A percentile compares a stretch with the other conserved stretches of the same genome.
Evolutionary conservation across 2,329 filamentous ascomycete species (phyloP).

Genomic region (Apiospora aurea): DNA sequence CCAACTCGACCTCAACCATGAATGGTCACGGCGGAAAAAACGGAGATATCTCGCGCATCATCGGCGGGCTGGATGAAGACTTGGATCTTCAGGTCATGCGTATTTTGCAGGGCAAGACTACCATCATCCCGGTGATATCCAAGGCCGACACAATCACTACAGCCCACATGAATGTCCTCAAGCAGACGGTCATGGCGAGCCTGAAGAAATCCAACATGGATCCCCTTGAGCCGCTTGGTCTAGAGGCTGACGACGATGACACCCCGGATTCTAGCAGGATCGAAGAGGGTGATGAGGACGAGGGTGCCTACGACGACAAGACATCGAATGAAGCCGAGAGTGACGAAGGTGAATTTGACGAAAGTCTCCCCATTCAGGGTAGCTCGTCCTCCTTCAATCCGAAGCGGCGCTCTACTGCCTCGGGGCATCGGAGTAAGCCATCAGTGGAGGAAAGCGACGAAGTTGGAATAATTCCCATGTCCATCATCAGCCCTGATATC

Average conservation of each 20-base stretch:
- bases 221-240: slow-evolving; percentile 82
- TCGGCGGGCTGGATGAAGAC: slow-evolving; percentile 82
- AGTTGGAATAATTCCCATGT: slow-evolving; percentile 79
- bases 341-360: slow-evolving; percentile 36
- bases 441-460: slow-evolving; percentile 54
- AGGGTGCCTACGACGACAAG: slow-evolving; percentile 43
- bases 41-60: slow-evolving; percentile 55
- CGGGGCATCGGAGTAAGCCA: slow-evolving; percentile 53
- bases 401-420: slow-evolving; percentile 55
- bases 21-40: slow-evolving; percentile 58
- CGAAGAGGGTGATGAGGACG: slow-evolving; percentile 62
- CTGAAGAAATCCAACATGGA: slow-evolving; percentile 87
- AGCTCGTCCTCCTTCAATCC: slow-evolving; percentile 47
- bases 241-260: slow-evolving; percentile 75
- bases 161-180: slow-evolving; percentile 90
- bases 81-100: slow-evolving; percentile 91
- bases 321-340: slow-evolving; percentile 40
- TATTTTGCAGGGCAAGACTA: slow-evolving; percentile 89
- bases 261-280: slow-evolving; percentile 58
- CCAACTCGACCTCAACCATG: slow-evolving; percentile 57
- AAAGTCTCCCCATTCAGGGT: slow-evolving; percentile 47
- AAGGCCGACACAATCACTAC: slow-evolving; percentile 98
- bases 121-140: slow-evolving; percentile 91
- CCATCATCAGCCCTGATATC: slow-evolving; percentile 90
- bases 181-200: slow-evolving; percentile 88